Evolutionary conservation across 2,329 filamentous ascomycete species (phyloP), one percentile per base, ranked within the genome.

Genomic region (Fusarium brevicatenulatum): DNA sequence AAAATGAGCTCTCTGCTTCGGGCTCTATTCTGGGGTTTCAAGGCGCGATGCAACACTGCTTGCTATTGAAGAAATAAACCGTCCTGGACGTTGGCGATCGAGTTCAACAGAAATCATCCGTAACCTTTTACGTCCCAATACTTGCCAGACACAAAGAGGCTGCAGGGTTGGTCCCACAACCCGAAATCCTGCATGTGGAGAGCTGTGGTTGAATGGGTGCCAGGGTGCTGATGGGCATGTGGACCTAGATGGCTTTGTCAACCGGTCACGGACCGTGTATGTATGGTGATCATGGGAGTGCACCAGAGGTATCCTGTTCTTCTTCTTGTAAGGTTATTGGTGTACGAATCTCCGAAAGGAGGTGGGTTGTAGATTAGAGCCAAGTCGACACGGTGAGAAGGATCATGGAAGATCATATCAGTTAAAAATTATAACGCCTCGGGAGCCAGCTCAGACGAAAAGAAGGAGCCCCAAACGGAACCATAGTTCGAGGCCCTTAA

Each of bases 161-260:
- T 71, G 49, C 74, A 78, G 65, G 76, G 70, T 60, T 71, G 53
- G 73, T 71, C 57, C 74, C 73, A 77, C 76, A 66, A 70, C 66
- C 69, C 70, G 75, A 71, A 73, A 67, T 54, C 70, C 63, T 50
- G 32, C 43, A 63, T 69, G 36, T 70, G 40, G 50, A 52, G 52
- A 42, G 43, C n/a, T 42, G 40, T 60, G 34, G 43, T 55, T 40
- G 42, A 36, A 36, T 72, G 70, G 70, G 74, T 72, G 66, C 63
- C 68, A 70, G 70, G 70, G 74, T 72, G 66, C 63, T 69, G 72
- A 72, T 56, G 66, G 75, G 55, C 66, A 71, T 72, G 76, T 77
- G 76, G 74, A 71, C 76, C 74, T 70, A 34, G 66, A 76, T 74
- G 72, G 72, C 63, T 75, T 75, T 77, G 63, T 59, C 71, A 55